These are phyloP conservation scores for Ceriops zippeliana DNA, from an alignment of 345 rosid genomes.

Conservation along the genomic window DNA sequence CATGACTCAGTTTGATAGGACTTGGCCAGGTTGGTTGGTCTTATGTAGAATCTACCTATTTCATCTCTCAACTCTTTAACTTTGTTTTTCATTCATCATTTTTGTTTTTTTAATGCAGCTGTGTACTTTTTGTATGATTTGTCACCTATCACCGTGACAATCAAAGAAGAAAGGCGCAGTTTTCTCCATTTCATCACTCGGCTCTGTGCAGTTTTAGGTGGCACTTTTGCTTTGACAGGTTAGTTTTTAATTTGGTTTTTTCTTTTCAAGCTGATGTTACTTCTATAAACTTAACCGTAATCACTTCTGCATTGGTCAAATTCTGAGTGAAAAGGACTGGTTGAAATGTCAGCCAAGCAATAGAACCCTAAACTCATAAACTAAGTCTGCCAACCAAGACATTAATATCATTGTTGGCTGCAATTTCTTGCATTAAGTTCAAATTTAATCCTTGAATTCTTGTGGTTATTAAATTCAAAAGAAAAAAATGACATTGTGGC, in stretches of 20 bases:
- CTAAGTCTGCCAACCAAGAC: too few species aligned
- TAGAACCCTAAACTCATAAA: too few species aligned
- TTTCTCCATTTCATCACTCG: conserved; percentile 93
- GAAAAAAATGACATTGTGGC: too few species aligned
- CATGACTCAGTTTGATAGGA: conserved; percentile 59
- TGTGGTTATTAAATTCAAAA: too few species aligned
- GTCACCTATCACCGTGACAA: conserved; percentile 95
- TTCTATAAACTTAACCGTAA: neutral
- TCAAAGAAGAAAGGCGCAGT: conserved; percentile 85
- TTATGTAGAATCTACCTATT: neutral
- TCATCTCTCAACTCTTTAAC: neutral
- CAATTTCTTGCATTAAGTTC: too few species aligned
- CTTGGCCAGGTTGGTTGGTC: conserved; percentile 86
- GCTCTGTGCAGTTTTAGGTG: conserved; percentile 98
- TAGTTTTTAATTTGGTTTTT: conserved; percentile 8
- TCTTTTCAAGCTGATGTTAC: neutral
- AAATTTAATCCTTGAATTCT: too few species aligned
- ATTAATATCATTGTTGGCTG: too few species aligned
- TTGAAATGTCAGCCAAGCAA: too few species aligned
- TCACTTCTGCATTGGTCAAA: too few species aligned
- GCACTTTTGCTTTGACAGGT: conserved; percentile 98
- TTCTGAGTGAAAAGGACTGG: too few species aligned
- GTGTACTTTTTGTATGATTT: conserved; percentile 95
- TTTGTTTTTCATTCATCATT: conserved; percentile 15
- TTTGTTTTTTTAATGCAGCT: conserved; percentile 40